Evolutionary conservation across 768 basidiomycete species (phyloP).

Genomic region (Suillus hirtellus): DNA sequence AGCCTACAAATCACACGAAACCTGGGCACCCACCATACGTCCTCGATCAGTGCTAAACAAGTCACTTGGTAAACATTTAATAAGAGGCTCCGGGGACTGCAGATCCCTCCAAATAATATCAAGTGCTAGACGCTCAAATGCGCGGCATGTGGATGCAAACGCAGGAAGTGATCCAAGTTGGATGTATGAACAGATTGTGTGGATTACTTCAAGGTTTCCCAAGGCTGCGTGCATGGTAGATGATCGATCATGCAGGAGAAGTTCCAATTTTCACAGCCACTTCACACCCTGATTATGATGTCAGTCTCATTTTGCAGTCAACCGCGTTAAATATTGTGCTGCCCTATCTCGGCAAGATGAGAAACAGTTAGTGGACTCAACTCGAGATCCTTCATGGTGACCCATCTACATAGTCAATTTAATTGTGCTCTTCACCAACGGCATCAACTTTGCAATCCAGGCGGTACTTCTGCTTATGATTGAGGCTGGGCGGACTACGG

Average conservation of each 20-base stretch:
- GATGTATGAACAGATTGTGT: neutral
- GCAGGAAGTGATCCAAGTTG: conserved; percentile 18
- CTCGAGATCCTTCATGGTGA: too few species aligned
- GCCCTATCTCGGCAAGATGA: conserved; percentile 59
- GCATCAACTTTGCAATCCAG: conserved; percentile 62
- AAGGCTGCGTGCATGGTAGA: neutral
- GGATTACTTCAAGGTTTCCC: neutral
- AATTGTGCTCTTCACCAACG: conserved; percentile 76
- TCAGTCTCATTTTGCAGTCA: too few species aligned
- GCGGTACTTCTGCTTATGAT: conserved; percentile 63
- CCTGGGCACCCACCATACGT: neutral
- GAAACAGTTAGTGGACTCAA: conserved; percentile 50
- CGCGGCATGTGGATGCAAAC: conserved; percentile 26
- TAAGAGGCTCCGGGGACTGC: conserved; percentile 23
- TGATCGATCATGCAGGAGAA: neutral
- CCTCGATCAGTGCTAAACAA: neutral
- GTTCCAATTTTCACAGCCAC: neutral
- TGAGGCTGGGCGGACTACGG: conserved; percentile 86
- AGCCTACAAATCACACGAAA: neutral
- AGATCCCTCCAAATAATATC: conserved; percentile 27
- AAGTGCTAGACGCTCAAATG: conserved; percentile 23
- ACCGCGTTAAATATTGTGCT: conserved; percentile 38
- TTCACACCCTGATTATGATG: too few species aligned
- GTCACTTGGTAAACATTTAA: conserved; percentile 9
- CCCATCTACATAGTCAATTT: conserved; percentile 56